Base-by-base conservation (phyloP, 2,329 filamentous ascomycete genomes). In the Colletotrichum lupini region DNA sequence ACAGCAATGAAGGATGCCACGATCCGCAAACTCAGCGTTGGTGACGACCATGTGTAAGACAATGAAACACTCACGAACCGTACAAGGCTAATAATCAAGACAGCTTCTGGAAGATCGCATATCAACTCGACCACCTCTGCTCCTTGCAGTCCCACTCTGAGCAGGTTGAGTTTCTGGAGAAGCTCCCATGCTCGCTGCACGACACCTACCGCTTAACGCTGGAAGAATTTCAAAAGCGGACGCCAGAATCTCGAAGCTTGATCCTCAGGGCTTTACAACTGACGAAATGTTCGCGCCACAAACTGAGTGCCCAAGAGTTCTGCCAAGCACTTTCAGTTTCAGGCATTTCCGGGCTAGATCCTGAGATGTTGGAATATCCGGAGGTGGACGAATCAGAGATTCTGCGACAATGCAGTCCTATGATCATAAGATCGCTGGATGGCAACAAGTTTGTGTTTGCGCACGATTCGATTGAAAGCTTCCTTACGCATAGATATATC, bases 321-420 rank as follows among this genome's bases (percentile, higher is more conserved):
- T 70, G 68, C 11, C 68, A 70, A 35, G 68, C 68, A 2, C 5
- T 70, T 9, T 70, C 68, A 3, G 62, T 26, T 14, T 42, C 42
- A 46, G 6, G 22, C 24, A 55, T 42, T 28, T 49, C 26, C 1
- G 46, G 55, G 2, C 14, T 53, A 16, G 55, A 60, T 19, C 16
- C 62, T 5, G 68, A 53, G 1, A 24, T 16, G 7, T 26, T 22
- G 11, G 42, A 22, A 16, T 65, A 67, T 30, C 68, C 68, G 7
- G 68, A 70, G 28, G 28, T 67, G 4, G 68, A 66, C 5, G 62
- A 67, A 46, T 32, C 42, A 1, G 68, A 70, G n/a, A n/a, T 70
- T 5, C 37, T 56, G 5, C 30, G 19, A 12, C 24, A 37, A 7
- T 66, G 68, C 11, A 56, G 68, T 5, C 16, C 59, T 2, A 59